Evolutionary conservation across 495 filamentous ascomycete genomes (phyloP), one percentile per base, ranked within the genome.

Genomic region (Tricharina praecox): DNA sequence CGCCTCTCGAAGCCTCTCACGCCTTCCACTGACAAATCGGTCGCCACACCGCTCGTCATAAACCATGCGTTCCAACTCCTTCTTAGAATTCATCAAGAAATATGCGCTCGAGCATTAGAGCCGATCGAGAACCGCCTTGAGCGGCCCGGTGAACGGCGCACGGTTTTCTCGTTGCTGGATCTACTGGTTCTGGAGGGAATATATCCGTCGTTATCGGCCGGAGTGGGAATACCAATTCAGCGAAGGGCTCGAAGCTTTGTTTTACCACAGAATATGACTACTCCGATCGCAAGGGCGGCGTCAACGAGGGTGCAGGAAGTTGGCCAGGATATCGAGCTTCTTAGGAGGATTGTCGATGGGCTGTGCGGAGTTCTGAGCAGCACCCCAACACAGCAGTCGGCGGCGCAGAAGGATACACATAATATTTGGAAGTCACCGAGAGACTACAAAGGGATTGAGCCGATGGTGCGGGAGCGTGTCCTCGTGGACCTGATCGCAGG

Each of bases 151-250:
- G 50, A 57, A 9, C 68, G 68, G 21, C 66, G 70, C 19, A 56
- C 65, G n/a, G 49, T 73, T 1, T 64, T 67, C 61, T 67, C 67
- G 4, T 60, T 76, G 13, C 60, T 75, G 11, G 72, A 76, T 46
- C 52, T 76, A 34, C 64, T 74, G 23, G 70, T 71, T 0, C 50
- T 76, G 0, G 72, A 76, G 52, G 72, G 72, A 8, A 67, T 76
- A 25, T 74, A 76, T 46, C 72, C 72, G 11, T 72, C 66, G 0
- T 60, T 75, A 2, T 72, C 71, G 8, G 51, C 61, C 11, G 70
- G 72, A 18, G 70, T 74, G 20, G 71, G 70, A 0, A 69, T 75
- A 39, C 72, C 72, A 5, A 55, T 75, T 18, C 70, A 75, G 52
- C 62, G 71, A 42, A 62, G 72, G 47, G 66, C 74, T 2, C 69